Evolutionary conservation across 1,284 basidiomycete species (phyloP).

Genomic region (Papiliotrema laurentii): DNA sequence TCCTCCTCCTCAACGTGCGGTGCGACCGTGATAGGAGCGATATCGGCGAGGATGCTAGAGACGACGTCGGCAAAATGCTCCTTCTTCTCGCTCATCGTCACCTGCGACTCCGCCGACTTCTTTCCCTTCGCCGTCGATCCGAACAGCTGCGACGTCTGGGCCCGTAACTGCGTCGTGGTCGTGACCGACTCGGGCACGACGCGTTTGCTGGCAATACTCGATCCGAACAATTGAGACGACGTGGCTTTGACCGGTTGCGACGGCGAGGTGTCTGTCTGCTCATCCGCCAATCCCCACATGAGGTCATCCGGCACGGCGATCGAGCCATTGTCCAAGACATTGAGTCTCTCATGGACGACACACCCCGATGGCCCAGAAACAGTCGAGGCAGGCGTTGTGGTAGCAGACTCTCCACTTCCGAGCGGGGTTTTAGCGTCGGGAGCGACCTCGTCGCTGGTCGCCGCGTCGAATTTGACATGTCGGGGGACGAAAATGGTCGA

Average conservation of each 20-base stretch:
- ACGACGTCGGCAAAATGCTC: neutral
- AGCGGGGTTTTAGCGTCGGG: too few species aligned
- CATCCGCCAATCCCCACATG: neutral
- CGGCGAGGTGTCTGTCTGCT: neutral
- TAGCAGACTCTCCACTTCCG: too few species aligned
- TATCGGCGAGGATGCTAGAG: constrained; percentile 1
- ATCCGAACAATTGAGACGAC: neutral
- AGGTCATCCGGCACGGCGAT: constrained; percentile 7
- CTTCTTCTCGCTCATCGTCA: neutral
- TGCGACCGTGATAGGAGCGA: neutral
- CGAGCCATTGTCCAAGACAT: too few species aligned
- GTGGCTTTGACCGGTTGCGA: neutral
- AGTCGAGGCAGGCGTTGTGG: constrained; percentile 4
- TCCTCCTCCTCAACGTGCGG: neutral
- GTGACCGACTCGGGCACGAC: neutral
- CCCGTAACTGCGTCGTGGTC: neutral
- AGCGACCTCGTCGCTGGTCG: too few species aligned
- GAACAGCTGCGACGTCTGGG: neutral
- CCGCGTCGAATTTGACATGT: too few species aligned
- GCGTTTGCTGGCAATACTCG: neutral
- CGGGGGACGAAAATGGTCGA: constrained; percentile 6
- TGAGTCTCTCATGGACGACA: too few species aligned
- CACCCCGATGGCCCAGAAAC: too few species aligned
- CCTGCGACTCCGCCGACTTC: too few species aligned
- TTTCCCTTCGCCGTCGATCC: neutral